These are phyloP conservation scores for Linum tenue DNA, from an alignment of 345 rosid species.

Conservation along the genomic window DNA sequence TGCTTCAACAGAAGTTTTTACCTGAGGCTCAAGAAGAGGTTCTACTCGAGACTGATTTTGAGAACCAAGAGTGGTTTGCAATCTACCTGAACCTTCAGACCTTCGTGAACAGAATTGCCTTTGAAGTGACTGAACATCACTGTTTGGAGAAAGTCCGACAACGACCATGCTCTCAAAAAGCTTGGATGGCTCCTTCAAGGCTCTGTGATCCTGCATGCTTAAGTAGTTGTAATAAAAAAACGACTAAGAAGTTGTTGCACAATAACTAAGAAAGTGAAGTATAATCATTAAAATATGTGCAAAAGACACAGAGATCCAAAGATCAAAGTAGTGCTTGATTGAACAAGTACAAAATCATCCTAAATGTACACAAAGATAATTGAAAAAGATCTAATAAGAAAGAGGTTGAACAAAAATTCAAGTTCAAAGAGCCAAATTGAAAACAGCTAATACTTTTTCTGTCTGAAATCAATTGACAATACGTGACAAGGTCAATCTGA, in stretches of 20 bases:
- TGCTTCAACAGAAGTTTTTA: slow-evolving; percentile 13
- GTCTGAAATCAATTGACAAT: background rate
- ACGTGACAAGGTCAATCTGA: slow-evolving; percentile 10
- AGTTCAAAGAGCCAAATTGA: background rate
- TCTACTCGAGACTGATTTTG: slow-evolving; percentile 68
- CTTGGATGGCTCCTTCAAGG: slow-evolving; percentile 72
- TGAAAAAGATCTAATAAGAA: background rate
- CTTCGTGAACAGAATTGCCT: slow-evolving; percentile 48
- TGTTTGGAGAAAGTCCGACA: slow-evolving; percentile 85
- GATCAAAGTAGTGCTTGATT: background rate
- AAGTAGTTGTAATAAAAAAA: slow-evolving; percentile 13
- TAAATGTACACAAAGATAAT: background rate
- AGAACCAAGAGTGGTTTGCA: slow-evolving; percentile 40
- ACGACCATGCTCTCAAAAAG: slow-evolving; percentile 92
- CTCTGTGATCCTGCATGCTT: slow-evolving; percentile 65
- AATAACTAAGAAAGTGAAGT: background rate
- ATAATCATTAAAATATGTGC: background rate
- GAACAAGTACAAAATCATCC: background rate
- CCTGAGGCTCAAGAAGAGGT: slow-evolving; percentile 86
- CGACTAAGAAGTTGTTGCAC: background rate
- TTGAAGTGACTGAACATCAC: slow-evolving; percentile 72
- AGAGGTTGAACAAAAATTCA: background rate
- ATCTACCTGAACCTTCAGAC: slow-evolving; percentile 54
- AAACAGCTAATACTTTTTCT: background rate
- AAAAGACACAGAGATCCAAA: background rate